Evolutionary conservation across 2,329 filamentous ascomycete species (phyloP), one percentile per base, ranked within the genome.

Genomic region (Geoglossum cookeanum): DNA sequence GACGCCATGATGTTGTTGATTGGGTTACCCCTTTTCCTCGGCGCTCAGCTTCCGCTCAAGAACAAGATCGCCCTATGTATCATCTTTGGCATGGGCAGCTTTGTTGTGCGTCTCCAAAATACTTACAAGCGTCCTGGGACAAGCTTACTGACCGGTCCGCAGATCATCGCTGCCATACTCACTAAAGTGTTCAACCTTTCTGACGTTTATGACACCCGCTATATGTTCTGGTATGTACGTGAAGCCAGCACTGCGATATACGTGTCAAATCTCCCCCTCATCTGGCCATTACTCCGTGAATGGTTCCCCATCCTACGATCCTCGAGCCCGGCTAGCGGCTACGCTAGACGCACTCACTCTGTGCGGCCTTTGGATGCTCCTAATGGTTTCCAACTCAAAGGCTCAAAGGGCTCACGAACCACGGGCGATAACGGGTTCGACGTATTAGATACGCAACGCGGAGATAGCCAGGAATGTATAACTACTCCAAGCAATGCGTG

Each of bases 1-100:
- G 80, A 83, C 60, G 45, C 80, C 2, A 72, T 78, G 68, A 81
- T 83, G 64, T 74, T 83, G 32, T 63, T 72, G 3, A 75, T 83
- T 22, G 78, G 78, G 1, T 70, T 82, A 60, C 78, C 78, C 0
- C 67, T 78, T 57, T 63, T 82, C 32, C 60, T 76, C 7, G 71
- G 71, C 30, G 72, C 79, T 1, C 71, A 74, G 51, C 68, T 82
- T 2, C 68, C 72, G 6, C 47, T 69, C 1, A 76, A 72, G 63
- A 74, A 78, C 62, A 82, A 81, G 65, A 56, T 74, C 0, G 70
- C 79, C 0, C 70, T 83, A 1, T 62, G 69, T 15, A 60, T 69
- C 32, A 67, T 78, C 35, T 78, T 78, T 63, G 69, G 72, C 49
- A 70, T 78, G 60, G 75, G 75, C 17, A 64, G 69, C 53, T 77